phyloP scores from a whole-genome alignment of 192 early-diverging fungal genomes.

The Irineochytrium annulatum region DNA sequence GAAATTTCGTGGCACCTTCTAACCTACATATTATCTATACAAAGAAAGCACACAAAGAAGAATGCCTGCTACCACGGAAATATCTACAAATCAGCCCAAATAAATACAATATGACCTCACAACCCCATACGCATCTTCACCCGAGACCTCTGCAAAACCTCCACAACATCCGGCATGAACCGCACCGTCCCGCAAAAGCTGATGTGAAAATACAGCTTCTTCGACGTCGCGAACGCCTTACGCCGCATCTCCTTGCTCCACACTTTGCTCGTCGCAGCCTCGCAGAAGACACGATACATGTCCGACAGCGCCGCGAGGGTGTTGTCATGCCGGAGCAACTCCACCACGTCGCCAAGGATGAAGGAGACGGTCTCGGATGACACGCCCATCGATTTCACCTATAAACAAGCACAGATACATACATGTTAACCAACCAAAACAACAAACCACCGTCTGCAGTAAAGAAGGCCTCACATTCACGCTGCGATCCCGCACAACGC shows the following conservation, averaged over 20 bases:
- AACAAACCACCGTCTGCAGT: too few species aligned
- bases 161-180: too few species aligned
- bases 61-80: too few species aligned
- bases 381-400: conserved; percentile 2
- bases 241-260: not conserved
- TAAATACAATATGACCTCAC: too few species aligned
- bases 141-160: too few species aligned
- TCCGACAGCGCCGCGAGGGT: conserved; percentile 11
- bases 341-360: not conserved
- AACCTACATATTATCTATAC: too few species aligned
- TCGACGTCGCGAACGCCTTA: not conserved
- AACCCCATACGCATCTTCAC: too few species aligned
- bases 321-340: not conserved
- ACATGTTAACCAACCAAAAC: not conserved
- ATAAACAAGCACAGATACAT: not conserved
- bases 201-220: not conserved
- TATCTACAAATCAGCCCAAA: too few species aligned
- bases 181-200: too few species aligned
- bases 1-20: too few species aligned
- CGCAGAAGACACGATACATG: conserved; percentile 1
- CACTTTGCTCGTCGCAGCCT: not conserved
- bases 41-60: too few species aligned
- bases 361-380: not conserved
- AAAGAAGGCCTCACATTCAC: not conserved
- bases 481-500: conserved; percentile 9